Conservation (phyloP, 306 rosid species). For the Neltuma alba region DNA sequence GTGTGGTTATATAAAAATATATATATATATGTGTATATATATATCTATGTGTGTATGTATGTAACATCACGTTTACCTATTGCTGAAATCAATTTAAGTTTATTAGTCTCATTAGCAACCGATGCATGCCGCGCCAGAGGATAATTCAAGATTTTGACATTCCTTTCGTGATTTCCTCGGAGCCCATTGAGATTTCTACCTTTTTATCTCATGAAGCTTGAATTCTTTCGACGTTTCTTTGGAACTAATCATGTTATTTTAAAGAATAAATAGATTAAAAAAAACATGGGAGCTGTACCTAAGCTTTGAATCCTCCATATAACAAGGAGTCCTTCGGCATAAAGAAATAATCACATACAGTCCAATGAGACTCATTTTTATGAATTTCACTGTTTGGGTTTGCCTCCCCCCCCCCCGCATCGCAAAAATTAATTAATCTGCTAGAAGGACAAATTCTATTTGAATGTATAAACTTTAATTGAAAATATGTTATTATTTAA, state of each 20-base stretch:
- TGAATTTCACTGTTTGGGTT: background rate
- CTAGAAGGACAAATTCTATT: background rate
- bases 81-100: background rate
- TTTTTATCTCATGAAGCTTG: background rate
- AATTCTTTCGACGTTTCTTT: background rate
- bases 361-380: background rate
- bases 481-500: background rate
- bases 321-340: background rate
- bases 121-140: background rate
- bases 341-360: background rate
- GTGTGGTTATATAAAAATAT: background rate
- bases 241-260: background rate
- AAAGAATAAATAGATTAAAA: too few relatives aligned
- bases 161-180: background rate
- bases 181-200: background rate
- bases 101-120: background rate
- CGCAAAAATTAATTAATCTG: background rate
- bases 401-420: too few relatives aligned
- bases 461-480: background rate
- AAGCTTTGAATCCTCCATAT: background rate
- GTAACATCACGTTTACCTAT: background rate
- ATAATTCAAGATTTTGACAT: background rate
- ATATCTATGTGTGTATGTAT: too few relatives aligned
- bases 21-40: too few relatives aligned
- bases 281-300: background rate